Evolutionary conservation across 768 basidiomycete species (phyloP).

Genomic region (Hericium coralloides): DNA sequence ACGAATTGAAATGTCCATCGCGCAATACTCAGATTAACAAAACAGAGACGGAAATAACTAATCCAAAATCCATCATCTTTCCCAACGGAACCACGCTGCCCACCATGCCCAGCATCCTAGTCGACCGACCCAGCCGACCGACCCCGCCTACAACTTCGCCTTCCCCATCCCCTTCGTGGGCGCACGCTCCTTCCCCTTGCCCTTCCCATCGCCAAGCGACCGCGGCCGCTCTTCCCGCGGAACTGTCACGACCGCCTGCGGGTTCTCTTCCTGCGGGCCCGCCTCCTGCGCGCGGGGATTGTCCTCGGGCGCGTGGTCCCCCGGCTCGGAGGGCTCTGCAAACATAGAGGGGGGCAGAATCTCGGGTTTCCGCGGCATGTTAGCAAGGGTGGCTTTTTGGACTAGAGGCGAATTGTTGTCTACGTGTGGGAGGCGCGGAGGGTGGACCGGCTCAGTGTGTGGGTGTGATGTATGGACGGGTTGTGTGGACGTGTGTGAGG

Average conservation of each 20-base stretch:
- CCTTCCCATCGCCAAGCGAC: neutral
- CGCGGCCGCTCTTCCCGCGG: conserved; percentile 2
- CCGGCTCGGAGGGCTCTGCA: conserved; percentile 23
- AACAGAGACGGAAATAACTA: neutral
- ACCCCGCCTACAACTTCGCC: neutral
- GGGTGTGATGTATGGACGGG: too few species aligned
- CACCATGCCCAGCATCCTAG: too few species aligned
- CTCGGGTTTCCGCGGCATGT: conserved; percentile 6
- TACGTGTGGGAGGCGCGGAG: too few species aligned
- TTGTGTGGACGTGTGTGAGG: too few species aligned
- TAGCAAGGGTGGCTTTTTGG: too few species aligned
- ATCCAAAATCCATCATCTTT: neutral
- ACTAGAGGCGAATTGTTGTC: too few species aligned
- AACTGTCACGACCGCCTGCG: conserved; percentile 18
- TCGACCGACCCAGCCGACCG: too few species aligned
- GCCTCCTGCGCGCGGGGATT: conserved; percentile 18
- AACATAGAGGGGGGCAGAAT: conserved; percentile 16
- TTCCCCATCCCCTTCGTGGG: neutral
- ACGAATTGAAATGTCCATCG: neutral
- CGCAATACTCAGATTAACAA: too few species aligned
- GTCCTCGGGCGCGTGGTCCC: conserved; percentile 17
- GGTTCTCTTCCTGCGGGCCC: conserved; percentile 24
- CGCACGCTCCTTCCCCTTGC: neutral
- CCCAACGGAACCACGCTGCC: too few species aligned
- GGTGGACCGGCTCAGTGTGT: too few species aligned